A percentile compares a stretch with the other conserved stretches of the same genome.
Evolutionary conservation across 345 rosid species (phyloP).

Genomic region (Hypericum androsaemum): DNA sequence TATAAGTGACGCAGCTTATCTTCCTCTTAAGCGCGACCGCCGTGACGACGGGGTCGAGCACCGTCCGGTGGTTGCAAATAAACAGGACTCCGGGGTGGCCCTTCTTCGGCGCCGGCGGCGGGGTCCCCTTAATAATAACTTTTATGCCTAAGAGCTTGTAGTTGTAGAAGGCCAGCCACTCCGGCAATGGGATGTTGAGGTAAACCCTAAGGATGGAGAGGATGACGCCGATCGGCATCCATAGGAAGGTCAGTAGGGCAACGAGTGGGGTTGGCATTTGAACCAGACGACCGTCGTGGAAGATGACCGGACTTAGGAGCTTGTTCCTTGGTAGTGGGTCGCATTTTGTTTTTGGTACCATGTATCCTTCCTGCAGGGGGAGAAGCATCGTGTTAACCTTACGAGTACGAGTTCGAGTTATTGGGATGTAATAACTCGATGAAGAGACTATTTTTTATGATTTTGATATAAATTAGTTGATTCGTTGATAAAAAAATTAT

Average conservation of each 20-base stretch:
- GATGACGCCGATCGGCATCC: conserved; percentile 55
- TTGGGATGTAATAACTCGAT: no score
- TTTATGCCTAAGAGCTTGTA: conserved; percentile 50
- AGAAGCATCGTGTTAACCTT: no score
- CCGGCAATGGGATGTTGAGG: conserved; percentile 56
- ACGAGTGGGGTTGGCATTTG: conserved; percentile 59
- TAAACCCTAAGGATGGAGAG: conserved; percentile 52
- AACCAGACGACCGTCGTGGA: conserved; percentile 65
- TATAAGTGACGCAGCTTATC: conserved; percentile 90
- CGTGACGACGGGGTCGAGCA: conserved; percentile 66
- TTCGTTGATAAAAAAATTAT: no score
- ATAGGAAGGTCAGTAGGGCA: conserved; percentile 55
- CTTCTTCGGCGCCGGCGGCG: conserved; percentile 62
- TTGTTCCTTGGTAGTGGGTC: conserved; percentile 67
- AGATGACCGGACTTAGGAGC: conserved; percentile 56
- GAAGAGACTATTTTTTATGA: no score
- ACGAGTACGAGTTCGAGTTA: no score
- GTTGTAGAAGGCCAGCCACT: conserved; percentile 45
- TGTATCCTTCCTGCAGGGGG: conserved; percentile 52
- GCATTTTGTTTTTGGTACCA: conserved; percentile 54
- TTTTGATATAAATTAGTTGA: no score
- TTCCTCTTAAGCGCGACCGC: conserved; percentile 80
- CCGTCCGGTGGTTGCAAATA: conserved; percentile 83
- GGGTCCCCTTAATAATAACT: conserved; percentile 47
- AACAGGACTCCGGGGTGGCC: conserved; percentile 80